These are phyloP conservation scores for Delphinella strobiligena DNA, from an alignment of 2,329 filamentous ascomycete genomes.

Conservation along the genomic window DNA sequence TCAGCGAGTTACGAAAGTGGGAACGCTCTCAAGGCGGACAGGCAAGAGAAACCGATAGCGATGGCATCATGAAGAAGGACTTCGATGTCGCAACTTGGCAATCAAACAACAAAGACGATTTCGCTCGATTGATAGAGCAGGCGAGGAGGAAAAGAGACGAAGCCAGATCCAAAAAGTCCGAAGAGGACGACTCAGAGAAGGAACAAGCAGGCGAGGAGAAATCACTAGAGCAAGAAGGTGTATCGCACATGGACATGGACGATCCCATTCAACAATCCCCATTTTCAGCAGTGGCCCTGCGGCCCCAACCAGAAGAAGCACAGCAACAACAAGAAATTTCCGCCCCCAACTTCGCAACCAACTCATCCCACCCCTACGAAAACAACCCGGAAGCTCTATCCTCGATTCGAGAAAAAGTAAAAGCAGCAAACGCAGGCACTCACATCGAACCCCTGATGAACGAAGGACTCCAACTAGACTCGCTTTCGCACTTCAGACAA, in stretches of 20 bases:
- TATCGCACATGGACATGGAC: conserved; percentile 1
- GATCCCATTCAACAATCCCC: not conserved
- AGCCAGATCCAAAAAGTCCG: conserved; percentile 1
- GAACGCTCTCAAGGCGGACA: conserved; percentile 66
- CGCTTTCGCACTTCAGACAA: not conserved
- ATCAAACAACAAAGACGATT: conserved; percentile 58
- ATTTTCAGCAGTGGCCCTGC: not conserved
- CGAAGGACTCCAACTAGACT: conserved; percentile 11
- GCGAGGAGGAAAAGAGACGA: conserved; percentile 46
- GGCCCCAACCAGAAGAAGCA: not conserved
- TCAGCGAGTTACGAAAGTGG: conserved; percentile 75
- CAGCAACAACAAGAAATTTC: conserved; percentile 4
- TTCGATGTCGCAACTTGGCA: conserved; percentile 75
- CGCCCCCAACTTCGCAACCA: conserved; percentile 6
- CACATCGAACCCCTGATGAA: conserved; percentile 13
- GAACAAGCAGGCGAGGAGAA: conserved; percentile 6
- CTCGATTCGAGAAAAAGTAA: conserved; percentile 15
- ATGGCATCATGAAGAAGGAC: conserved; percentile 65
- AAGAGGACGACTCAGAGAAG: conserved; percentile 25
- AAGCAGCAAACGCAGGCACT: conserved; percentile 12
- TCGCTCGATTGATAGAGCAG: conserved; percentile 65
- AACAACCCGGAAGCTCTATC: conserved; percentile 15
- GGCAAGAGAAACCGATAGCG: conserved; percentile 31
- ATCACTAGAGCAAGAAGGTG: not conserved
- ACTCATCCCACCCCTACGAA: conserved; percentile 13